These are phyloP conservation scores for Chlorociboria aeruginascens DNA, from an alignment of 495 filamentous ascomycete genomes.

Conservation along the genomic window DNA sequence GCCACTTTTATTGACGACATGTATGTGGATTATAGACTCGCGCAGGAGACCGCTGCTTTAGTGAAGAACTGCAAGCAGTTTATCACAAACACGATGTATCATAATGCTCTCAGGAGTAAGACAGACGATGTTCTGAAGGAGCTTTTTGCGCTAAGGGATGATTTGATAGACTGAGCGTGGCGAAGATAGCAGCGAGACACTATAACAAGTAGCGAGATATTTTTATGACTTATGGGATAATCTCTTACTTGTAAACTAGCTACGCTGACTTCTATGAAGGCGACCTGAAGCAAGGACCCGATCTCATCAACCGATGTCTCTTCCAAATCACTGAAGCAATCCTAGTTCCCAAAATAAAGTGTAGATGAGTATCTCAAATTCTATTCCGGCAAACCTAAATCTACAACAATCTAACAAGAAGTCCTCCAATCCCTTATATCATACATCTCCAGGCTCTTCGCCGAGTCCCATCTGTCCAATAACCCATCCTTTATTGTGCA, in stretches of 20 bases:
- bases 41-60: constrained; percentile 57
- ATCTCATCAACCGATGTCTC: no score
- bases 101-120: constrained; percentile 64
- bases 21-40: constrained; percentile 75
- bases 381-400: neutral
- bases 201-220: no score
- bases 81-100: constrained; percentile 77
- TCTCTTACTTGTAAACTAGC: no score
- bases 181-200: no score
- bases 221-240: no score
- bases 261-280: no score
- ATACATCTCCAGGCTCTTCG: neutral
- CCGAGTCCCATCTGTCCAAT: neutral
- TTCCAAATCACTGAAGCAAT: no score
- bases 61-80: constrained; percentile 71
- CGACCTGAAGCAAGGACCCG: no score
- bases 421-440: neutral
- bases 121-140: constrained; percentile 61
- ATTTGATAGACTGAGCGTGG: constrained; percentile 49
- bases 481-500: neutral
- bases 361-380: neutral
- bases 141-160: constrained; percentile 60
- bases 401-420: neutral
- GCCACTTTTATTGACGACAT: constrained; percentile 85
- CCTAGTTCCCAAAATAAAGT: no score